Evolutionary conservation across 495 filamentous ascomycete genomes (phyloP).

Genomic region (Copromyces sp.): DNA sequence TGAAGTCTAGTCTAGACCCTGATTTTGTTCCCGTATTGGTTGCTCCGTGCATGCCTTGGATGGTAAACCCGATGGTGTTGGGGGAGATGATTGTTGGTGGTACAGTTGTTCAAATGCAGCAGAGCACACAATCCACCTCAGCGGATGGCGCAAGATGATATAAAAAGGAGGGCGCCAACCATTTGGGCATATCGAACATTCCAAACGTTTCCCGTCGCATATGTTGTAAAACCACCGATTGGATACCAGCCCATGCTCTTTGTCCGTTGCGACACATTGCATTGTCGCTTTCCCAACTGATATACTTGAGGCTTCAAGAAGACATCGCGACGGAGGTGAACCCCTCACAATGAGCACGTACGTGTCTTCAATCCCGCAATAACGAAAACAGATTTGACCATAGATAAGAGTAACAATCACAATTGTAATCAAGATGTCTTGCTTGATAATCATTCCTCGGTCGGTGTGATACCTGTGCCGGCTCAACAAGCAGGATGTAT

Average conservation of each 20-base stretch:
- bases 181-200: neutral
- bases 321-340: neutral
- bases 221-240: neutral
- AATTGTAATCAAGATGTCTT: neutral
- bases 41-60: neutral
- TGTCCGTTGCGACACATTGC: neutral
- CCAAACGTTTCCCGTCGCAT: neutral
- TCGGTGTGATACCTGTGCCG: neutral
- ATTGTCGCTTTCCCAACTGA: neutral
- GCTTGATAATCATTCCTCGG: constrained; percentile 3
- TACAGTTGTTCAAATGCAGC: neutral
- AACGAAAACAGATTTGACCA: neutral
- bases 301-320: neutral
- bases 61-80: neutral
- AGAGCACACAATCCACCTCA: neutral
- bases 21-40: neutral
- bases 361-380: neutral
- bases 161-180: neutral
- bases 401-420: neutral
- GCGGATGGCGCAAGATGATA: neutral
- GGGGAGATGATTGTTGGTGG: neutral
- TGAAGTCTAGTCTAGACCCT: neutral
- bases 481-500: neutral
- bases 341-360: neutral
- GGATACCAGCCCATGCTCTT: neutral